Evolutionary conservation across 1,284 basidiomycete genomes (phyloP).

Genomic region (Rhodofomes roseus): DNA sequence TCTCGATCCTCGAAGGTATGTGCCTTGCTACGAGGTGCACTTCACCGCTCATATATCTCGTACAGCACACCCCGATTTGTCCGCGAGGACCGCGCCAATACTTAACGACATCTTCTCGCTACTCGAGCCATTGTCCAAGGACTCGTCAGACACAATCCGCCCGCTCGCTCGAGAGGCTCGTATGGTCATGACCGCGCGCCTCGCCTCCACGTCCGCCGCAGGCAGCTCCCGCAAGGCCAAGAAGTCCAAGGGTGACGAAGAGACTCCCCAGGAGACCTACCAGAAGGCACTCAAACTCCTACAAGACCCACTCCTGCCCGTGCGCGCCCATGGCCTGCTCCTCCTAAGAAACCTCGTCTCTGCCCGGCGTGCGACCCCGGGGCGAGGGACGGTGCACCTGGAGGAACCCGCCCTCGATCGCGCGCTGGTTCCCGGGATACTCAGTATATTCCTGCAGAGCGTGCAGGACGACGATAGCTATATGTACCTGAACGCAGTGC

Average conservation of each 20-base stretch:
- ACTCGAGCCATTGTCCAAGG: conserved; percentile 53
- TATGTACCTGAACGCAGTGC: conserved; percentile 90
- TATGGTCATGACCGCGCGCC: conserved; percentile 77
- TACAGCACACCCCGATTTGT: conserved; percentile 69
- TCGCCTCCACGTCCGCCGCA: conserved; percentile 51
- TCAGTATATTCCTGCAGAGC: conserved; percentile 84
- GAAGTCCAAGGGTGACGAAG: conserved; percentile 37
- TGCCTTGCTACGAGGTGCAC: neutral
- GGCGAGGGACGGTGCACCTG: conserved; percentile 17
- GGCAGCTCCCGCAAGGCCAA: conserved; percentile 24
- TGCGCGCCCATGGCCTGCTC: conserved; percentile 89
- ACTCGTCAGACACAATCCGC: conserved; percentile 45
- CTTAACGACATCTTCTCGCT: conserved; percentile 70
- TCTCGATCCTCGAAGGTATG: conserved; percentile 80
- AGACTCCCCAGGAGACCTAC: conserved; percentile 57
- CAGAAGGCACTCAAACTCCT: conserved; percentile 85
- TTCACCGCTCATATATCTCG: neutral
- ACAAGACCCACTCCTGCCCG: conserved; percentile 92
- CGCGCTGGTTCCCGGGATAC: conserved; percentile 77
- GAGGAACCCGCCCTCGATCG: conserved; percentile 37
- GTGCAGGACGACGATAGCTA: conserved; percentile 94
- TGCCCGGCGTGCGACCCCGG: conserved; percentile 15
- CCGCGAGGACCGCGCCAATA: conserved; percentile 54
- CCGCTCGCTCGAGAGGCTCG: conserved; percentile 72
- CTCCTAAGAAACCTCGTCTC: conserved; percentile 77